A percentile compares a stretch with the other conserved stretches of the same genome.
Evolutionary conservation across 345 rosid species (phyloP).

Genomic region (Hibiscus syriacus): DNA sequence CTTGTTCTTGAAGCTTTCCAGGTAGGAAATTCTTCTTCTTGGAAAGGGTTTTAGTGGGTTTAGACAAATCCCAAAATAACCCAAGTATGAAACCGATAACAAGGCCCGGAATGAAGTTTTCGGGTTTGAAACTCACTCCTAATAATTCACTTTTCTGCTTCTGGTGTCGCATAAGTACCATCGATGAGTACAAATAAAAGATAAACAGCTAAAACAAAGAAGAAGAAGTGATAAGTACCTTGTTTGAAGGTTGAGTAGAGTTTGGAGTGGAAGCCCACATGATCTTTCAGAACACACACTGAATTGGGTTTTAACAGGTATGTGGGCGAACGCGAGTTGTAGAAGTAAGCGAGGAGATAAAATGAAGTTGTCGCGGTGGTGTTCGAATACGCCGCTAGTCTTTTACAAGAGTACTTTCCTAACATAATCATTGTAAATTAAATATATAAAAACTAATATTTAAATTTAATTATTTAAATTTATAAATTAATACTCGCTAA

Average conservation of each 20-base stretch:
- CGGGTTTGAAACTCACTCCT: slow-evolving; percentile 58
- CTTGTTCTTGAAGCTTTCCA: slow-evolving; percentile 42
- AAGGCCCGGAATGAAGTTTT: slow-evolving; percentile 77
- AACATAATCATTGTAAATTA: too few relatives aligned
- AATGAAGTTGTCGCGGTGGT: neutral
- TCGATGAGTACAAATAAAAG: slow-evolving; percentile 1
- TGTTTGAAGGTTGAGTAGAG: slow-evolving; percentile 19
- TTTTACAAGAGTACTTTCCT: too few relatives aligned
- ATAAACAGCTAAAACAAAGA: neutral
- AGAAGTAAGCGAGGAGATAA: neutral
- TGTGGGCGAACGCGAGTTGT: neutral
- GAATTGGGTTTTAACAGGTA: neutral
- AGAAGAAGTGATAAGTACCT: slow-evolving; percentile 16
- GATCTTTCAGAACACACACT: neutral
- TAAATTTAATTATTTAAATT: too few relatives aligned
- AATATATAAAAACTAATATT: too few relatives aligned
- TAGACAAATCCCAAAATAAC: slow-evolving; percentile 60
- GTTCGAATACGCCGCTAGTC: too few relatives aligned
- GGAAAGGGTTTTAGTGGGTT: slow-evolving; percentile 29
- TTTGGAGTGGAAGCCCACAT: slow-evolving; percentile 32
- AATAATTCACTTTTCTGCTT: slow-evolving; percentile 43
- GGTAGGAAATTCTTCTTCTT: slow-evolving; percentile 54
- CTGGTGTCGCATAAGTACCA: slow-evolving; percentile 1
- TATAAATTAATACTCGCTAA: too few relatives aligned
- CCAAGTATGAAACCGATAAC: slow-evolving; percentile 83